Evolutionary conservation across 164 flowering plant genomes (phyloP), one percentile per base, ranked within the genome.

Genomic region (Nymphaea colorata): DNA sequence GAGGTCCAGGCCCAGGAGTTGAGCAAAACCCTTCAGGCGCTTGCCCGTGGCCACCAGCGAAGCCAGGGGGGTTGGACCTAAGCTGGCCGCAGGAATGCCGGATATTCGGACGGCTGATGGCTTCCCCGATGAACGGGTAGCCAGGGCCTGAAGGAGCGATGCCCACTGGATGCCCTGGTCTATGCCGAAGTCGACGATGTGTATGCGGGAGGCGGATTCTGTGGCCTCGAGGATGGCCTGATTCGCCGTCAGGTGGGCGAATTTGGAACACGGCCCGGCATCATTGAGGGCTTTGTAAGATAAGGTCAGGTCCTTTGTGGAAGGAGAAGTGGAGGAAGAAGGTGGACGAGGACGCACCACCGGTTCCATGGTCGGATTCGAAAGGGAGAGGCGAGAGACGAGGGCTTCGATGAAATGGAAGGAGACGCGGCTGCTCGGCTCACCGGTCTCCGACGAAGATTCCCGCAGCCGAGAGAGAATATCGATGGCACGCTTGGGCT

Each of bases 151-250:
- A 7, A 94, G 72, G 1, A 94, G 81, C 11, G 96, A 90, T 0
- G 96, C 88, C 98, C 97, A 94, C 72, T 94, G 96, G 70, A 94
- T 81, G 3, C 96, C 97, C 66, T 91, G 93, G 64, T 86, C 95
- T 59, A 94, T 84, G 8, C 97, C 97, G 61, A 91, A 94, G 72
- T 94, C 97, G 2, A 94, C 84, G 36, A 94, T 87, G 80, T 94
- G 98, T 53, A 94, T 91, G 68, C 75, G 84, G 65, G 42, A 69
- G 0, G 88, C 85, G 2, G 77, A 71, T 65, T 83, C 87, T 0
- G 91, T 91, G 0, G 91, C 94, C 75, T 94, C 98, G 0, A 94
- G 89, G 5, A 94, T 94, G 0, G 97, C 97, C 66, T 94, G 97
- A 71, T 91, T 94, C 2, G 97, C 98, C 3, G 98, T 91, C 67